Conservation (phyloP, 495 filamentous ascomycete genomes). For the Filosporella fistucella region DNA sequence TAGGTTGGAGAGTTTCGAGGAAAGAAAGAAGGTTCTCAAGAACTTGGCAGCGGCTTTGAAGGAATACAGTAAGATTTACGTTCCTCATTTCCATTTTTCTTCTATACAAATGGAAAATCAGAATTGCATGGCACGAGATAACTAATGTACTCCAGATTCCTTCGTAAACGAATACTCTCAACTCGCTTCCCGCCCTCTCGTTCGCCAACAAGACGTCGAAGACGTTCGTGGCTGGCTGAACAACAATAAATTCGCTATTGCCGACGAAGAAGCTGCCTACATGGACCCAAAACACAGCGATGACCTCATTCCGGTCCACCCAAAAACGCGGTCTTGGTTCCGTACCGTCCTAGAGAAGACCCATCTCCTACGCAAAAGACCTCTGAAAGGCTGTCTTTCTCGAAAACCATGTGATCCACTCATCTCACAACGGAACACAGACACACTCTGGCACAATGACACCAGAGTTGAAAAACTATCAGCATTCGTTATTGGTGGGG, state of each 20-base stretch:
- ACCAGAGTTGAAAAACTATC: conserved; percentile 18
- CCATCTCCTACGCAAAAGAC: conserved; percentile 2
- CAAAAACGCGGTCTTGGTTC: conserved; percentile 16
- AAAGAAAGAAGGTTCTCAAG: conserved; percentile 2
- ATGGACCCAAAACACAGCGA: conserved; percentile 13
- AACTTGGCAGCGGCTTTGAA: background rate
- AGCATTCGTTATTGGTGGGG: conserved; percentile 11
- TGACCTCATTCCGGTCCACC: conserved; percentile 25
- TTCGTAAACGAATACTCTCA: conserved; percentile 2
- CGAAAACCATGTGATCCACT: conserved; percentile 12
- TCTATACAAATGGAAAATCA: too few species aligned
- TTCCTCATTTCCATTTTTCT: too few species aligned
- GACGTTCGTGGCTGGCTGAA: conserved; percentile 25
- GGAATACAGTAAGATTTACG: conserved; percentile 1
- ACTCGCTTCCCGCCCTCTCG: conserved; percentile 4
- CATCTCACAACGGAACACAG: background rate
- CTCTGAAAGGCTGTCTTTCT: conserved; percentile 5
- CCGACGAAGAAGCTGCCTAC: conserved; percentile 19
- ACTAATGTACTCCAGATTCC: background rate
- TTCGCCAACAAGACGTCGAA: conserved; percentile 8
- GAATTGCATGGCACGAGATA: too few species aligned
- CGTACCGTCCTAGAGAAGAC: conserved; percentile 23
- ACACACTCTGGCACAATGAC: conserved; percentile 14
- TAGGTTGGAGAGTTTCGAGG: conserved; percentile 13
- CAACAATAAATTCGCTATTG: conserved; percentile 17